Percentiles rank a stretch among this genome's conserved stretches.
These are phyloP conservation scores for Psilocybe azurescens DNA, from an alignment of 768 basidiomycete species.

Conservation along the genomic window DNA sequence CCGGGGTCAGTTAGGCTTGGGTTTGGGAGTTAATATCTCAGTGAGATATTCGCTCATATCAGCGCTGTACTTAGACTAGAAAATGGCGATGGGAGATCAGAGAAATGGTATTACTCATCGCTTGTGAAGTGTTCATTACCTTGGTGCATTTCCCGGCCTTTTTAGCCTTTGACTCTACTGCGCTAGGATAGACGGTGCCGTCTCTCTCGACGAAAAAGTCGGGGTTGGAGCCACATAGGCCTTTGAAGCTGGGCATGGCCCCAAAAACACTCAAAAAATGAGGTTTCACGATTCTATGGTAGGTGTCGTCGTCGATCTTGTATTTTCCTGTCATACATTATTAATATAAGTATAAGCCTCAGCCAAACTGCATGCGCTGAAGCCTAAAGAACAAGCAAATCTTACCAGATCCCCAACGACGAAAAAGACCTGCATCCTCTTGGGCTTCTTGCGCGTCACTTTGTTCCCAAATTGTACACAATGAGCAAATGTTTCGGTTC, in stretches of 20 bases:
- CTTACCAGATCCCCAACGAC: constrained; percentile 4
- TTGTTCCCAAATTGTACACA: too few relatives aligned
- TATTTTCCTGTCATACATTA: constrained; percentile 4
- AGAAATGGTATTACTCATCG: neutral
- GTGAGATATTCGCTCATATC: neutral
- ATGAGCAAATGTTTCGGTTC: too few relatives aligned
- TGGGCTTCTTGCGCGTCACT: too few relatives aligned
- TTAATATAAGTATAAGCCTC: too few relatives aligned
- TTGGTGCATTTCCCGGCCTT: constrained; percentile 6
- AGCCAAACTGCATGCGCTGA: too few relatives aligned
- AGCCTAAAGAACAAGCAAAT: neutral
- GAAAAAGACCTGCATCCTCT: neutral
- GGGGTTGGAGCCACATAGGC: constrained; percentile 8
- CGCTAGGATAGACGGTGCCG: constrained; percentile 7
- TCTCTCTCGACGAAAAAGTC: constrained; percentile 8
- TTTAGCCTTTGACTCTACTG: neutral
- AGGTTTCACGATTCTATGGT: constrained; percentile 12
- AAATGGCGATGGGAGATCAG: neutral
- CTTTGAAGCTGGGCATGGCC: neutral
- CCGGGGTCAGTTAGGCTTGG: too few relatives aligned
- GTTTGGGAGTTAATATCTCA: neutral
- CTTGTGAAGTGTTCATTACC: neutral
- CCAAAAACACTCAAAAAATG: neutral
- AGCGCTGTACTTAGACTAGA: neutral
- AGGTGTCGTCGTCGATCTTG: constrained; percentile 9